Evolutionary conservation across 176 grass and related monocot species (phyloP), one percentile per base, ranked within the genome.

Genomic region (Miscanthus lutarioriparius): DNA sequence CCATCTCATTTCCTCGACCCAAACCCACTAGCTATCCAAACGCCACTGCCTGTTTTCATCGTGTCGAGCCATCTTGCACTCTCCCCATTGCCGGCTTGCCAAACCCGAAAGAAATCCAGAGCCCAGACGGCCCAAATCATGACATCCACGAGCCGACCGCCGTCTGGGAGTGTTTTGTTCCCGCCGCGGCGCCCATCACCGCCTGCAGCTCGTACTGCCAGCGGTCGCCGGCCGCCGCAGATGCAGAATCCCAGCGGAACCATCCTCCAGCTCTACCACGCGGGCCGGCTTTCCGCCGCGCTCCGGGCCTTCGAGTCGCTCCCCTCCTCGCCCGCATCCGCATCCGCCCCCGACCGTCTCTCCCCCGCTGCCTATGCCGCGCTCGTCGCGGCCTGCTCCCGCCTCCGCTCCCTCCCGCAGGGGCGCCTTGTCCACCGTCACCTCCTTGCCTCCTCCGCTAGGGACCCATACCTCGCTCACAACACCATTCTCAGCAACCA

Each of bases 201-300:
- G 43, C 23, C 78, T 37, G 32, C 77, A 40, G 30, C 64, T 53
- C 72, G 66, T 58, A 74, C 11, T 17, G 30, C 17, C 17, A 63
- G 25, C 61, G 61, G n/a, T 4, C 59, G 10, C 59, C n/a, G 25
- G 61, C 32, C 48, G 13, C 75, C 67, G 80, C 66, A 77, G 67
- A 90, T 90, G 85, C 80, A 90, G 49, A 70, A 63, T 32, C 80
- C 89, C 49, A 87, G 33, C 40, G 62, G 67, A 70, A 69, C 80
- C 74, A 91, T 91, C 20, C 80, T 91, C 62, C 48, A 91, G 38
- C 80, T 91, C 75, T 80, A 76, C 76, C 87, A 94, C 48, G 85
- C 89, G 15, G 76, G 87, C 64, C 48, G 38, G 1, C 74, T 87
- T 48, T 75, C 85, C 25, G 84, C 81, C 44, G 80, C 87, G 3